Conservation (phyloP, 306 rosid species). For the Rosa multiflora region DNA sequence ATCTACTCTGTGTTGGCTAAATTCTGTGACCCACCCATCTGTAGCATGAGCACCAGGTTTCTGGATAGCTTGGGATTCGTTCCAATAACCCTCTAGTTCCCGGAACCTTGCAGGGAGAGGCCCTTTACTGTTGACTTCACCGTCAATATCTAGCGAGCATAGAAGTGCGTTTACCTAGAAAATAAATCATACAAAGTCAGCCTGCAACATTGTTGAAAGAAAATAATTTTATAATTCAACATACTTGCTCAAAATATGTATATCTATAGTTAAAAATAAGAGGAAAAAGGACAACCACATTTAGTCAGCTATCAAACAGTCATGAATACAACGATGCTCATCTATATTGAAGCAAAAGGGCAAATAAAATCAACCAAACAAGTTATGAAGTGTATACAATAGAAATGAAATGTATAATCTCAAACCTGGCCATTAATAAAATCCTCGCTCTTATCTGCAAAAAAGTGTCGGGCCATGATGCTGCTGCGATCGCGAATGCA, state of each 20-base stretch:
- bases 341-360: background rate
- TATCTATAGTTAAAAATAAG: background rate
- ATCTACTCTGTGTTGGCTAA: slow-evolving; percentile 50
- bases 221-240: background rate
- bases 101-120: slow-evolving; percentile 62
- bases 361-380: background rate
- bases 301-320: background rate
- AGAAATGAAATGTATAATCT: slow-evolving; percentile 11
- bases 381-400: background rate
- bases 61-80: slow-evolving; percentile 81
- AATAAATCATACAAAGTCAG: slow-evolving; percentile 22
- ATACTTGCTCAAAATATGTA: background rate
- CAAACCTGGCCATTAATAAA: slow-evolving; percentile 89
- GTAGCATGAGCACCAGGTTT: slow-evolving; percentile 53
- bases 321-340: background rate
- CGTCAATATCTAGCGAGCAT: slow-evolving; percentile 80
- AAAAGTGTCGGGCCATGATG: slow-evolving; percentile 98
- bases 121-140: slow-evolving; percentile 47
- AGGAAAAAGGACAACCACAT: background rate
- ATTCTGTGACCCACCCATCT: slow-evolving; percentile 87
- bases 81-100: slow-evolving; percentile 91
- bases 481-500: slow-evolving; percentile 95
- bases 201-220: background rate
- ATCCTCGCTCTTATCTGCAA: slow-evolving; percentile 92
- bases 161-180: slow-evolving; percentile 93